phyloP scores from a whole-genome alignment of 345 rosid genomes.

The Brassica juncea region DNA sequence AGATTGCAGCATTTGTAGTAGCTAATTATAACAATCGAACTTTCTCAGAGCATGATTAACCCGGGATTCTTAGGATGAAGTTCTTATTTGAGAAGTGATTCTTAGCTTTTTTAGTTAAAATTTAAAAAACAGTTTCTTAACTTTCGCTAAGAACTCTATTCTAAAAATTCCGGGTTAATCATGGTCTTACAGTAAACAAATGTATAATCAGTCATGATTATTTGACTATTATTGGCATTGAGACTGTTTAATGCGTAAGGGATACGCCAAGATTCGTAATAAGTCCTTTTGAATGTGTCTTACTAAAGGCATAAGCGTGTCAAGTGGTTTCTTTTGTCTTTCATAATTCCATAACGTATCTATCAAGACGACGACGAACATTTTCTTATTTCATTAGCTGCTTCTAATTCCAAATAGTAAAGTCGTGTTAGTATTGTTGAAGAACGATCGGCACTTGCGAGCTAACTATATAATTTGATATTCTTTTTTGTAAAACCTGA shows the following conservation, averaged over 20 bases:
- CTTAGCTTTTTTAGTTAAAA: too few relatives aligned
- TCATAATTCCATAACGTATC: slow-evolving; percentile 5
- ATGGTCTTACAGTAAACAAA: background rate
- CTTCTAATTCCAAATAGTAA: background rate
- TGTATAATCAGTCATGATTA: background rate
- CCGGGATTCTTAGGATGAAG: too few relatives aligned
- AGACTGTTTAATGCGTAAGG: background rate
- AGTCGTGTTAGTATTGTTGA: background rate
- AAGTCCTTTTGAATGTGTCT: background rate
- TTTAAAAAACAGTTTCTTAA: too few relatives aligned
- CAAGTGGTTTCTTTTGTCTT: background rate
- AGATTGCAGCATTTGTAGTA: too few relatives aligned
- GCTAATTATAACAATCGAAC: background rate
- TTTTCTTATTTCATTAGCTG: background rate
- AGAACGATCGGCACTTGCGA: background rate
- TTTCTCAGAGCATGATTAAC: background rate
- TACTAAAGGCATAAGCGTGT: background rate
- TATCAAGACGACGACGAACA: background rate
- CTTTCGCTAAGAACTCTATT: too few relatives aligned
- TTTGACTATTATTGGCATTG: background rate
- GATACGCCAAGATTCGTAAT: slow-evolving; percentile 14
- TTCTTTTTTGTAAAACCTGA: background rate
- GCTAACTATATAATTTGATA: too few relatives aligned
- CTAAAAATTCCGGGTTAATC: too few relatives aligned
- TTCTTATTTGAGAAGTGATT: too few relatives aligned